Evolutionary conservation across 1,284 basidiomycete genomes (phyloP), one percentile per base, ranked within the genome.

Genomic region (Earliella scabrosa): DNA sequence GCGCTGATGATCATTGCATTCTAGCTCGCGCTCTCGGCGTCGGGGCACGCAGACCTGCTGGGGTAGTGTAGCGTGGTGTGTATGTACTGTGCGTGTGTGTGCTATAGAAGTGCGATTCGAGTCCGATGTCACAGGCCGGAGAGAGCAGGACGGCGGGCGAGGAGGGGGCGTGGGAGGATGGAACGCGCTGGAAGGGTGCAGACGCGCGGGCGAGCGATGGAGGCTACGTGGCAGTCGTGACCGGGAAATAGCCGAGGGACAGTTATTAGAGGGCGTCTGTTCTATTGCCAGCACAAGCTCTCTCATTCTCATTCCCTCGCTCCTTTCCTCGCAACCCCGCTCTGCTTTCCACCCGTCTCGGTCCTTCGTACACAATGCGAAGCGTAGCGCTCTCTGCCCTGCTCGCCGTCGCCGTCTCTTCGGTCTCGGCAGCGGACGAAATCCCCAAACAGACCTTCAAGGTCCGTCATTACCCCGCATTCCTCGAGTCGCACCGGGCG

Each of bases 31-130:
- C 78, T 97, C 59, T 94, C 93, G 55, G 93, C 94, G 27, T 93
- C 92, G 45, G 93, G 93, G 27, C 93, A 95, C 73, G 92, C 89
- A 44, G 94, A 97, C 75, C 74, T 96, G 60, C 79, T 96, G 56
- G 90, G 92, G 50, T 90, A 76, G 67, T 54, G 55, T 58, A 57
- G 47, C 21, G 24, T 20, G 11, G 23, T 13, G 39, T 9, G n/a
- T 41, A 18, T 58, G 54, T 45, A 49, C 53, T 67, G 56, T 64
- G 56, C 58, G 61, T 62, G 47, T 52, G 51, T 34, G 49, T 58
- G 60, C 29, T 63, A 58, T 63, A 56, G 52, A 59, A 46, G 20
- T 51, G 45, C 45, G 52, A 36, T 56, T 41, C 43, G 35, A 20
- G 36, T 13, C n/a, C 49, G 45, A 21, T 27, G 46, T 14, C 20